Evolutionary conservation across 805 yeast genomes (phyloP).

Genomic region (Candida orba): DNA sequence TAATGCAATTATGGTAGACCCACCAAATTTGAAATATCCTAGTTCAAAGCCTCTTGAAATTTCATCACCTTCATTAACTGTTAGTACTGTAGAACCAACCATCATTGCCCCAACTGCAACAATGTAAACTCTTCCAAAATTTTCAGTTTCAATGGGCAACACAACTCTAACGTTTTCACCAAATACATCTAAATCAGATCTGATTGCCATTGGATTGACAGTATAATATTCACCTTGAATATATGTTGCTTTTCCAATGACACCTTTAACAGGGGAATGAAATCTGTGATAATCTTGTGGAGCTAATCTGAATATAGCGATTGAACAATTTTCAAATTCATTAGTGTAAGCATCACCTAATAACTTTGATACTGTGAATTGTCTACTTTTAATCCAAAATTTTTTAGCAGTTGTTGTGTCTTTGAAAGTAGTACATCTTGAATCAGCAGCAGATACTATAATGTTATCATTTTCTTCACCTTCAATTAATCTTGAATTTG

Average conservation of each 20-base stretch:
- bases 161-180: constrained; percentile 84
- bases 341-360: constrained; percentile 37
- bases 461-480: constrained; percentile 19
- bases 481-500: constrained; percentile 66
- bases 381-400: constrained; percentile 86
- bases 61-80: constrained; percentile 51
- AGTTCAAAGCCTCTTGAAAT: constrained; percentile 72
- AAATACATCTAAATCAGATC: constrained; percentile 82
- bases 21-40: constrained; percentile 96
- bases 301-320: constrained; percentile 82
- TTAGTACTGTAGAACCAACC: constrained; percentile 86
- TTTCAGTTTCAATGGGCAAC: constrained; percentile 64
- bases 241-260: constrained; percentile 52
- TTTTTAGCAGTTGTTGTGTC: constrained; percentile 54
- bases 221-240: constrained; percentile 92
- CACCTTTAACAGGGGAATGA: constrained; percentile 81
- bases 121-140: constrained; percentile 73
- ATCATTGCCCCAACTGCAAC: constrained; percentile 96
- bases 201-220: constrained; percentile 94
- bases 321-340: constrained; percentile 37
- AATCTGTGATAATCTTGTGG: constrained; percentile 97
- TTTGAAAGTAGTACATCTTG: constrained; percentile 68
- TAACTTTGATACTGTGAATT: constrained; percentile 60
- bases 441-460: constrained; percentile 61
- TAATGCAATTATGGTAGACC: constrained; percentile 73